Base-by-base conservation (phyloP, 768 basidiomycete genomes). In the Leccinum uliginosum region DNA sequence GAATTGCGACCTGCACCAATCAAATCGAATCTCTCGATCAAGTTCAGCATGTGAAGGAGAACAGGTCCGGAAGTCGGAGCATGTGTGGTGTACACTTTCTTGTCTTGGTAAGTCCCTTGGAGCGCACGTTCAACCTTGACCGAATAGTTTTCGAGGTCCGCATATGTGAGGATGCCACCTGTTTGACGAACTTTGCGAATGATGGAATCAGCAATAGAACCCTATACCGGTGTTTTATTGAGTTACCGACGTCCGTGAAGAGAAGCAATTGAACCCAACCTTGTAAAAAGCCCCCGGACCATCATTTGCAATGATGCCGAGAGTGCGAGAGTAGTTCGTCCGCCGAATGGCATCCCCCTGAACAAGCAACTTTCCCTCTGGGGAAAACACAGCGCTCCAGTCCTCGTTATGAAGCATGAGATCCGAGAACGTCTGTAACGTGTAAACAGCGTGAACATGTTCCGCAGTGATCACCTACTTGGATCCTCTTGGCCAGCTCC, bases 21-120 rank as follows among this genome's bases (percentile, higher is more conserved):
- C 35, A 78, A 65, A 51, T 78, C 74, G 65, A 82, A 98, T n/a
- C 80, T 78, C 67, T 97, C 94, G 47, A 96, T 74, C 19, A 94
- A 69, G 67, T 98, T 97, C n/a, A 98, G 75, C 80, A 98, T 89
- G 67, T 93, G 89, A 40, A 97, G 74, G 43, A 98, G 74, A n/a
- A 90, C 91, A 78, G 91, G 87, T 6, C 96, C 95, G 11, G 88
- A 88, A 9, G 89, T 86, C 6, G 97, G 97, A 12, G 92, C 87
- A 64, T 85, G 83, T 0, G 88, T 80, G 0, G 93, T 94, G 71
- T 92, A 97, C 38, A 98, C 77, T 59, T 82, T 91, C 63, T 83
- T 83, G 44, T 84, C 85, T 17, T 80, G 80, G 71, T 91, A 99
- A 0, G 81, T 84, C 8, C 92, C 89, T 64, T 85, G 70, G 40